Percentiles rank a stretch among this genome's conserved stretches.
Evolutionary conservation across 306 rosid species (phyloP).

Genomic region (Cucurbita ficifolia): DNA sequence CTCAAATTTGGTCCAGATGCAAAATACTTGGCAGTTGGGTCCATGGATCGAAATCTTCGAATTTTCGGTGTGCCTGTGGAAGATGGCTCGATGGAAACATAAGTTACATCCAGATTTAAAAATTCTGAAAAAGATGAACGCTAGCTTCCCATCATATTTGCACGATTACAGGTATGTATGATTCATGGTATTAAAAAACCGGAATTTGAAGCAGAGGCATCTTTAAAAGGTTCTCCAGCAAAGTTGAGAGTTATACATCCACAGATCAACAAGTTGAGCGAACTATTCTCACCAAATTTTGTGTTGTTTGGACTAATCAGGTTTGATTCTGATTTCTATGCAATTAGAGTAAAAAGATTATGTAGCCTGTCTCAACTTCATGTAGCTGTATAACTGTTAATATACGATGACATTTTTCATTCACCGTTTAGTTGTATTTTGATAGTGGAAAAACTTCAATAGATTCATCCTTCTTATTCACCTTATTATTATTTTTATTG

Average conservation of each 20-base stretch:
- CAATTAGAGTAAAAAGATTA: no score
- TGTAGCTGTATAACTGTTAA: background rate
- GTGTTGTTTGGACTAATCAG: background rate
- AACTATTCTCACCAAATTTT: background rate
- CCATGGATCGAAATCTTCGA: slow-evolving; percentile 92
- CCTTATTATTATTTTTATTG: no score
- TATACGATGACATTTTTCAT: background rate
- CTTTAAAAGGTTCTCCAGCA: background rate
- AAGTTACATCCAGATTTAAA: background rate
- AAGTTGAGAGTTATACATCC: background rate
- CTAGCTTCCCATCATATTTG: background rate
- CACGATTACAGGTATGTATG: background rate
- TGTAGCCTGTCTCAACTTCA: background rate
- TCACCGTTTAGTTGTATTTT: background rate
- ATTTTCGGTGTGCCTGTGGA: slow-evolving; percentile 64
- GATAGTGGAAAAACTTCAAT: background rate
- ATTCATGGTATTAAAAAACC: background rate
- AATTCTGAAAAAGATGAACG: background rate
- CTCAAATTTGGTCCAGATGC: slow-evolving; percentile 84
- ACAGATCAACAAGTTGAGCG: background rate
- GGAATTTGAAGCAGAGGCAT: background rate
- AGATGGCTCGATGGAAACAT: slow-evolving; percentile 36
- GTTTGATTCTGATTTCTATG: background rate
- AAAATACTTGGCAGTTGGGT: slow-evolving; percentile 72
- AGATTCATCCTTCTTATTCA: background rate